These are phyloP conservation scores for Oryza brachyantha DNA, from an alignment of 176 grass and related monocot genomes.

Conservation along the genomic window DNA sequence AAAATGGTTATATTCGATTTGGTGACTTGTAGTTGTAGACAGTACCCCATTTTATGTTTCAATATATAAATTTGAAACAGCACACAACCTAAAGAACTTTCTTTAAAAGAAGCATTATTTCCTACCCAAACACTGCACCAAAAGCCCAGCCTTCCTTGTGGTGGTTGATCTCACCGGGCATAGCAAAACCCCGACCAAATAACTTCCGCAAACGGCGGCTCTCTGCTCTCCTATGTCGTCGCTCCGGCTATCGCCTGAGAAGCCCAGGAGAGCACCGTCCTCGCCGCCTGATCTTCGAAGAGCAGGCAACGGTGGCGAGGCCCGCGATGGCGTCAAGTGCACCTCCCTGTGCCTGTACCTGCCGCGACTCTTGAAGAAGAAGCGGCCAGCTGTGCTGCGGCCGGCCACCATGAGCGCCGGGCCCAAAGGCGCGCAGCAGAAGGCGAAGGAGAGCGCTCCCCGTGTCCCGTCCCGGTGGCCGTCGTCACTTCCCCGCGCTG, in stretches of 20 bases:
- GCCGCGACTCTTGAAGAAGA: neutral
- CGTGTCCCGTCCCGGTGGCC: neutral
- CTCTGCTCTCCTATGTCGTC: neutral
- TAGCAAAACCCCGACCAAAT: neutral
- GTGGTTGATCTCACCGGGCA: neutral
- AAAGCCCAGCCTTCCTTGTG: neutral
- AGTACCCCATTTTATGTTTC: neutral
- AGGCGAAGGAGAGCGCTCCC: neutral
- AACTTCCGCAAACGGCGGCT: neutral
- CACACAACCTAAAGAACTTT: neutral
- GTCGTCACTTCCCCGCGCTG: neutral
- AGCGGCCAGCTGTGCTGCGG: neutral
- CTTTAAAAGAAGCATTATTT: neutral
- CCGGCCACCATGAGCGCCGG: neutral
- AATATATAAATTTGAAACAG: neutral
- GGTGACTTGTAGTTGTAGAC: neutral
- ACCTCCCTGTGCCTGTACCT: neutral
- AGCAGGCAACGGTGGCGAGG: neutral
- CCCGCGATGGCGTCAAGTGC: neutral
- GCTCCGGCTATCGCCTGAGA: neutral
- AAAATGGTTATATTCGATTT: neutral
- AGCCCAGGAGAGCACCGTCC: neutral
- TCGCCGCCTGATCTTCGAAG: neutral
- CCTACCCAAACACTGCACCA: neutral
- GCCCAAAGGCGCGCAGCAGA: neutral